A percentile compares a stretch with the other conserved stretches of the same genome.
These are phyloP conservation scores for Leccinum rimulosum DNA, from an alignment of 768 basidiomycete genomes.

Conservation along the genomic window DNA sequence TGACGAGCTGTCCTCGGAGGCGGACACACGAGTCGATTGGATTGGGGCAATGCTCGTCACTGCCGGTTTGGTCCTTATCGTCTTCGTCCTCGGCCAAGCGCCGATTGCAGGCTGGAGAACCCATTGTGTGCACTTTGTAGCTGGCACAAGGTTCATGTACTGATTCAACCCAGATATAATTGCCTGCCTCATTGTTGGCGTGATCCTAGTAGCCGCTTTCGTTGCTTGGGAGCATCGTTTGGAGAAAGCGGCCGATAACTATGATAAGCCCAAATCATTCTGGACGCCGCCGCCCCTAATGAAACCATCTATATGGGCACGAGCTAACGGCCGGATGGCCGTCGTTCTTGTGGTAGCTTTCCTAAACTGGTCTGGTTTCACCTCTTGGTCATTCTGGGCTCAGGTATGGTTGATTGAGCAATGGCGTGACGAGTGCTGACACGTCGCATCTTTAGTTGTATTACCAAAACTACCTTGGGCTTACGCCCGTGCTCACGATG, in stretches of 20 bases:
- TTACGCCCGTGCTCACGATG: constrained; percentile 59
- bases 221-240: constrained; percentile 65
- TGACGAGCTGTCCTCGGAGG: constrained; percentile 43
- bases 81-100: constrained; percentile 72
- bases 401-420: constrained; percentile 27
- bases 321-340: constrained; percentile 60
- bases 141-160: constrained; percentile 20
- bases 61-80: constrained; percentile 61
- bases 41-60: constrained; percentile 68
- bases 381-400: constrained; percentile 51
- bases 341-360: constrained; percentile 62
- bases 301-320: constrained; percentile 58
- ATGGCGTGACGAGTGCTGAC: constrained; percentile 1
- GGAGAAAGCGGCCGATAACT: constrained; percentile 33
- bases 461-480: constrained; percentile 62
- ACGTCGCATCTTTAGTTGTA: constrained; percentile 46
- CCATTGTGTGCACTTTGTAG: constrained; percentile 37
- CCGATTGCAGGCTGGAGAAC: constrained; percentile 63
- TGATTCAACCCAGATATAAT: constrained; percentile 58
- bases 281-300: constrained; percentile 60
- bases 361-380: constrained; percentile 60
- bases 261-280: constrained; percentile 18
- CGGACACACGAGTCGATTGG: constrained; percentile 66
- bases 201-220: constrained; percentile 56
- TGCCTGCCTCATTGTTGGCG: constrained; percentile 58